Percentiles rank a stretch among this genome's conserved stretches.
Evolutionary conservation across 192 early-diverging fungal species (phyloP).

Genomic region (Lobosporangium transversale): DNA sequence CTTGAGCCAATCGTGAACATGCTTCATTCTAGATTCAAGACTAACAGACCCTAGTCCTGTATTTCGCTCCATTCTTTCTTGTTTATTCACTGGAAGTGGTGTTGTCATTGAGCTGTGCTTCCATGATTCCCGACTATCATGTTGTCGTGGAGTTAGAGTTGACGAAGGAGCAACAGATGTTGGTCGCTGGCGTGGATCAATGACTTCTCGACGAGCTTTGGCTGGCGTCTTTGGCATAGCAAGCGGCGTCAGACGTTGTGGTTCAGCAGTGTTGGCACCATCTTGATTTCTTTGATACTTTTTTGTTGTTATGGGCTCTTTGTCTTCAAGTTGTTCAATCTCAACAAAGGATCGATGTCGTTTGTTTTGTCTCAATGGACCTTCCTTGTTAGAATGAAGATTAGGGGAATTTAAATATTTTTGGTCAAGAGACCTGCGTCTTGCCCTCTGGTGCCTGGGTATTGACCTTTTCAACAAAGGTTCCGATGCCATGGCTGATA

Average conservation of each 20-base stretch:
- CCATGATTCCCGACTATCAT: background rate
- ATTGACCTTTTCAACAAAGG: background rate
- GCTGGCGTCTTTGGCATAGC: constrained; percentile 30
- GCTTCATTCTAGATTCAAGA: constrained; percentile 39
- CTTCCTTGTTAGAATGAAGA: no score
- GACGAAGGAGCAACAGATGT: no score
- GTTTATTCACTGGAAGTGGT: background rate
- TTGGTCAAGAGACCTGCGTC: background rate
- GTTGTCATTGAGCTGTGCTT: background rate
- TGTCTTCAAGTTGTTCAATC: background rate
- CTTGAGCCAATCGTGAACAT: constrained; percentile 39
- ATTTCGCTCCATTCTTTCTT: background rate
- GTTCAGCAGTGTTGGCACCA: background rate
- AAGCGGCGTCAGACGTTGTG: background rate
- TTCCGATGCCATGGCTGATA: constrained; percentile 9
- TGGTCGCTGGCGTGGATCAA: constrained; percentile 2
- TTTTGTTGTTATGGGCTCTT: no score
- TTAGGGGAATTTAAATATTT: no score
- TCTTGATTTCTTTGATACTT: no score
- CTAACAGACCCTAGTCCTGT: constrained; percentile 6
- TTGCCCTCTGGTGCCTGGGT: background rate
- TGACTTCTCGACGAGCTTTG: constrained; percentile 1
- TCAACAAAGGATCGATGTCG: background rate
- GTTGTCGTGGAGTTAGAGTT: constrained; percentile 1
- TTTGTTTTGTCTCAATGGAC: constrained; percentile 5